Evolutionary conservation across 805 yeast genomes (phyloP).

Genomic region (Lachancea fermentati): DNA sequence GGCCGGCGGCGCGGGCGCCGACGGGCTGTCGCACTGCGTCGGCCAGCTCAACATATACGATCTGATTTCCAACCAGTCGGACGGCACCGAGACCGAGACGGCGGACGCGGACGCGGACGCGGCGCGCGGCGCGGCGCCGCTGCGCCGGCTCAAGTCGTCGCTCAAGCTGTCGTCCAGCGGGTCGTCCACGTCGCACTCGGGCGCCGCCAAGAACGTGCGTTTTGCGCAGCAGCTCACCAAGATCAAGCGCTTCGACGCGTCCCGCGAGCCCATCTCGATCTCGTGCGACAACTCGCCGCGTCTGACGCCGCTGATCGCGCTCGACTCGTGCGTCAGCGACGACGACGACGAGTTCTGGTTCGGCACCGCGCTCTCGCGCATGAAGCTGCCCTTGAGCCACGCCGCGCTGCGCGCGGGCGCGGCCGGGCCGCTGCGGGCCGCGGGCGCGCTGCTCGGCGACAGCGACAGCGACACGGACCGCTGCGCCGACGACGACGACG

Average conservation of each 20-base stretch:
- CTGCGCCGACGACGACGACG: conserved; percentile 7
- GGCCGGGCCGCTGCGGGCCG: conserved; percentile 2
- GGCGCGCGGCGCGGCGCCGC: conserved; percentile 5
- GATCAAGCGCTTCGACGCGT: conserved; percentile 58
- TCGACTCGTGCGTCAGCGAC: conserved; percentile 5
- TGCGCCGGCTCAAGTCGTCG: conserved; percentile 22
- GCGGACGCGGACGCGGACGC: conserved; percentile 2
- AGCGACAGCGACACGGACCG: conserved; percentile 2
- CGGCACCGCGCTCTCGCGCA: conserved; percentile 9
- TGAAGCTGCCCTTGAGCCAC: conserved; percentile 7
- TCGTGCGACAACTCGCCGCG: conserved; percentile 46
- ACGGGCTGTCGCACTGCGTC: conserved; percentile 3
- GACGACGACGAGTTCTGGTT: conserved; percentile 18
- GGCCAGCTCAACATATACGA: conserved; percentile 7
- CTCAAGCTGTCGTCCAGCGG: conserved; percentile 18
- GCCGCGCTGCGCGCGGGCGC: not conserved
- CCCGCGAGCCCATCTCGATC: conserved; percentile 58
- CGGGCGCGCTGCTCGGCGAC: conserved; percentile 4
- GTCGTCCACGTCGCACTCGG: conserved; percentile 15
- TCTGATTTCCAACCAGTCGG: conserved; percentile 4
- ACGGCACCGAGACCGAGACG: not conserved
- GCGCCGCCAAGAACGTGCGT: conserved; percentile 50
- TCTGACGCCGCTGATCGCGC: conserved; percentile 15
- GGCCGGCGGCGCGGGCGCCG: not conserved
- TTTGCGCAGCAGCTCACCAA: conserved; percentile 58